phyloP scores from a whole-genome alignment of 768 basidiomycete genomes.

The Phanerochaete carnosa region DNA sequence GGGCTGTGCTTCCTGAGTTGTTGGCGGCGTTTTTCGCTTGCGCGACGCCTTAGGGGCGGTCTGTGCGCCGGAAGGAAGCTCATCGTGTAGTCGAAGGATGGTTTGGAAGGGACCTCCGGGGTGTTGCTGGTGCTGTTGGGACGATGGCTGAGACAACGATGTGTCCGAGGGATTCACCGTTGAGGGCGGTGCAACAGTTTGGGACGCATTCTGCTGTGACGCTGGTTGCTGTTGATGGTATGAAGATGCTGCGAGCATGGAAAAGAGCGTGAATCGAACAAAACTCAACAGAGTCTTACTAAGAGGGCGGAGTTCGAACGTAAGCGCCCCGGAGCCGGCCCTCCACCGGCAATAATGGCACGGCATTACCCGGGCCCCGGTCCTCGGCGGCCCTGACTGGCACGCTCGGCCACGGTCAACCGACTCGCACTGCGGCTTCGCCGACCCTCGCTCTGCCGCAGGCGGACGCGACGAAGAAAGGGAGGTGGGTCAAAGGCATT shows the following conservation, averaged over 20 bases:
- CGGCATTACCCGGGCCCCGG: neutral
- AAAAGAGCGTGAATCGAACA: slow-evolving; percentile 12
- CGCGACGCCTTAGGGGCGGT: slow-evolving; percentile 42
- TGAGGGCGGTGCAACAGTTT: slow-evolving; percentile 12
- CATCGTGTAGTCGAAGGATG: slow-evolving; percentile 62
- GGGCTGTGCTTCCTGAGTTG: slow-evolving; percentile 29
- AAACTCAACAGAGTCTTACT: slow-evolving; percentile 10
- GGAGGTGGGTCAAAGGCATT: neutral
- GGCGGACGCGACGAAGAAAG: neutral
- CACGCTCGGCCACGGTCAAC: neutral
- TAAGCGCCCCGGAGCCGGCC: neutral
- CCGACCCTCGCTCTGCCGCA: neutral
- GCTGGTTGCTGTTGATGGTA: slow-evolving; percentile 15
- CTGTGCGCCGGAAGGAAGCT: slow-evolving; percentile 30
- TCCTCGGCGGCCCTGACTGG: slow-evolving; percentile 1
- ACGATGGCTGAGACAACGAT: slow-evolving; percentile 24
- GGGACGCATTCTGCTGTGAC: slow-evolving; percentile 10
- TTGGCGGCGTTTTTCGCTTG: slow-evolving; percentile 70
- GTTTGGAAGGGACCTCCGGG: slow-evolving; percentile 25
- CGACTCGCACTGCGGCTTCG: neutral
- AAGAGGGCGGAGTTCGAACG: slow-evolving; percentile 14
- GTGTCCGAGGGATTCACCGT: slow-evolving; percentile 23
- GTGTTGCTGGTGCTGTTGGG: slow-evolving; percentile 17
- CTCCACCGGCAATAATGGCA: neutral
- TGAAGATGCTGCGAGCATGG: slow-evolving; percentile 14